Evolutionary conservation across 176 grass and related monocot species (phyloP).

Genomic region (Coix lacrymajobi): DNA sequence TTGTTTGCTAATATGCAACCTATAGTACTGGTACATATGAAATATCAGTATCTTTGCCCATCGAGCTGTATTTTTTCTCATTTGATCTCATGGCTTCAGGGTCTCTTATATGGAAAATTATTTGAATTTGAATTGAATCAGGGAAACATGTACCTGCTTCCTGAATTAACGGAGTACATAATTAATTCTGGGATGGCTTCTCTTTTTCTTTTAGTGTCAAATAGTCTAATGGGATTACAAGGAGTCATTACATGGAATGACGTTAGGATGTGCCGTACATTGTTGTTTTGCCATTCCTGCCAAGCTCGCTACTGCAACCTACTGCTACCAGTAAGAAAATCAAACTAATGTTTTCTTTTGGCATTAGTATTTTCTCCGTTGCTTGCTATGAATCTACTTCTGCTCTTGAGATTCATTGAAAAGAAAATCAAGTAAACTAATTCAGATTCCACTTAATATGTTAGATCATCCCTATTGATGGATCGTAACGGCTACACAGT

Average conservation of each 20-base stretch:
- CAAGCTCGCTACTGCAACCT: not conserved
- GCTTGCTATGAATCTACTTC: too few relatives aligned
- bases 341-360: too few relatives aligned
- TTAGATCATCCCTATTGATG: conserved; percentile 15
- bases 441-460: conserved; percentile 13
- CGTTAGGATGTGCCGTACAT: not conserved
- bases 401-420: not conserved
- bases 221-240: not conserved
- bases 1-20: not conserved
- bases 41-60: not conserved
- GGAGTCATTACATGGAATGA: not conserved
- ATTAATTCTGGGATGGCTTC: not conserved
- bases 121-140: not conserved
- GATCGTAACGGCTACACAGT: not conserved
- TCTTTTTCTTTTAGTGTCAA: not conserved
- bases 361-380: too few relatives aligned
- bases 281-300: not conserved
- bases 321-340: not conserved
- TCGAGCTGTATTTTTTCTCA: not conserved
- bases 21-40: not conserved
- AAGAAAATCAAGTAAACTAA: not conserved
- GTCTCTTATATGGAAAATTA: not conserved
- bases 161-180: not conserved
- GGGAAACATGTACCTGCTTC: not conserved
- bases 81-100: not conserved